A percentile compares a stretch with the other conserved stretches of the same genome.
These are phyloP conservation scores for Polygonum aviculare DNA, from an alignment of 148 eudicot species.

Conservation along the genomic window DNA sequence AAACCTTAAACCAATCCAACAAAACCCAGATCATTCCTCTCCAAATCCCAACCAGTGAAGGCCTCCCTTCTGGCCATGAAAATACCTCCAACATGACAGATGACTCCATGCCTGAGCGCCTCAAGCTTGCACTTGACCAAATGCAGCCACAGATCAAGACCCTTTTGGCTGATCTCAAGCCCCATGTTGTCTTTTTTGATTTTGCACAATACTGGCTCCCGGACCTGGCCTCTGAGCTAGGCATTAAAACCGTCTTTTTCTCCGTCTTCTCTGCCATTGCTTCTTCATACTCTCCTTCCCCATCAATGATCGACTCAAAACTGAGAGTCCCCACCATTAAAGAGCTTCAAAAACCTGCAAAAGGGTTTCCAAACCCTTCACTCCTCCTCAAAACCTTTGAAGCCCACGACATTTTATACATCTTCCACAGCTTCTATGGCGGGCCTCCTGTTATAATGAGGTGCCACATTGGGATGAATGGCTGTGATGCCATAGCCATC, in stretches of 20 bases:
- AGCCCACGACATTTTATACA: constrained; percentile 27
- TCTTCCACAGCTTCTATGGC: constrained; percentile 32
- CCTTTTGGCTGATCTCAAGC: constrained; percentile 26
- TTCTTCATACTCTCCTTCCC: constrained; percentile 17
- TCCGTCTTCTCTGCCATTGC: constrained; percentile 32
- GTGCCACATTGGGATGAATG: not conserved
- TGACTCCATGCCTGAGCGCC: constrained; percentile 22
- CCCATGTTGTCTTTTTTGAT: constrained; percentile 33
- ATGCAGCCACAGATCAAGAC: constrained; percentile 41
- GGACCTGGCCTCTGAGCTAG: constrained; percentile 23
- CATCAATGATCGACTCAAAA: constrained; percentile 9
- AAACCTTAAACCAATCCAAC: constrained; percentile 17
- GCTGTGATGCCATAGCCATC: constrained; percentile 26
- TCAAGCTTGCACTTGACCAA: constrained; percentile 33
- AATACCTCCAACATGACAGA: constrained; percentile 27
- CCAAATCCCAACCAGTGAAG: constrained; percentile 25
- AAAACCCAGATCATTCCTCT: constrained; percentile 29
- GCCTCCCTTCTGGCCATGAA: constrained; percentile 32
- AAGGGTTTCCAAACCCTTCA: constrained; percentile 30
- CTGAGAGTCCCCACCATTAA: not conserved
- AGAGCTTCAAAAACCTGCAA: constrained; percentile 27
- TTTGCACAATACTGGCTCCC: constrained; percentile 50
- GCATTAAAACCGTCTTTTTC: constrained; percentile 31
- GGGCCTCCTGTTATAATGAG: constrained; percentile 11
- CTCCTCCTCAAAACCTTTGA: constrained; percentile 21